Base-by-base conservation (phyloP, 495 filamentous ascomycete genomes). In the Talaromyces nanjingensis region DNA sequence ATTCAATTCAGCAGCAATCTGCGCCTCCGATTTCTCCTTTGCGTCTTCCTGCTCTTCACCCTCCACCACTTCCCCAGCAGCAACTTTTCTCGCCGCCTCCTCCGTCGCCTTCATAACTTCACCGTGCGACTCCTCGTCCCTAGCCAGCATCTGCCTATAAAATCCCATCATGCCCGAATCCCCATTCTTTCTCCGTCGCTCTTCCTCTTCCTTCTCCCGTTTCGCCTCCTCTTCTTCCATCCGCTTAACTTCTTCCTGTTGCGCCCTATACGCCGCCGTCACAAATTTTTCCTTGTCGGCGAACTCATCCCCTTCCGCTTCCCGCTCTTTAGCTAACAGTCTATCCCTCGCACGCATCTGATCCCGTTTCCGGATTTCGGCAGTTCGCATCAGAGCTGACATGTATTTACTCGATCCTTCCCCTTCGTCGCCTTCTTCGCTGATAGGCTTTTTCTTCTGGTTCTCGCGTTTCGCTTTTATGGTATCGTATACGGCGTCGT, bases 211-310 rank as follows among this genome's bases (percentile, higher is more conserved):
- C 67, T 86, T 86, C 72, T 96, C 91, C 49, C 83, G 75, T 52
- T 71, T 67, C 60, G 81, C 82, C 75, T 98, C 96, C 73, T 96
- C 93, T 68, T 88, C 90, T 69, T 97, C 92, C 7, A 91, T 68
- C 68, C 83, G 82, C 67, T 83, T 73, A 68, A 92, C 80, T 72
- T 96, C 94, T 70, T 86, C 91, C 71, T 97, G 94, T 72, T 97
- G 94, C 70, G 84, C 84, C 79, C 92, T 94, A 69, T 98, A 98
- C 53, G 94, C 93, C n/a, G 86, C 85, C 0, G 94, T 98, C 33
- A 98, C 94, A 68, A 98, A 98, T 71, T 89, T 92, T 75, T 98
- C 96, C 74, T 97, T 98, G 65, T 94, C 96, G 0, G 85, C 89
- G 70, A 91, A 97, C 74, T 93, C 91, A 14, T 97, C 96, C 9